Evolutionary conservation across 257 asterid species (phyloP), one percentile per base, ranked within the genome.

Genomic region (Capsicum baccatum): DNA sequence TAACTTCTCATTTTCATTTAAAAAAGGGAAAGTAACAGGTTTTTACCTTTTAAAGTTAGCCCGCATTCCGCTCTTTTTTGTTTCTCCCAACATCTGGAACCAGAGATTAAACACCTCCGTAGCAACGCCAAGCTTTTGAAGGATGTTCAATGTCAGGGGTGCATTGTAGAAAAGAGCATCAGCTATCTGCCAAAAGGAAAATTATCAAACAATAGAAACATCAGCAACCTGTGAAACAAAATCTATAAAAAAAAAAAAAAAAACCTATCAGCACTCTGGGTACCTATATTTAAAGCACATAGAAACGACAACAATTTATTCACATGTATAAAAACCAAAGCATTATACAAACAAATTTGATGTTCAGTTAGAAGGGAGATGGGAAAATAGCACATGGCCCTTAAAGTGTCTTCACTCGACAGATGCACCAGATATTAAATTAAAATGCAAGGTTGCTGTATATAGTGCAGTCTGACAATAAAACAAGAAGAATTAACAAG

Each of bases 71-170:
- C 93, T 94, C 86, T 92, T 94, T 87, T 91, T 95, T 50, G 95
- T 95, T 88, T 97, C 97, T 74, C 92, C 97, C 88, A 97, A 87
- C 98, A 97, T 91, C 83, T 94, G 97, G 90, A 97, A 97, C 99
- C 99, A 97, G 81, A 95, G 98, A 91, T 85, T 92, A 88, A 97
- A 97, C 81, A 97, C 92, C 83, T 97, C 97, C 14, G 98, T 89
- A 79, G 97, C 97, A 80, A 94, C 92, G 85, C 93, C 94, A 80
- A 95, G 98, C 92, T 93, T 95, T 89, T 97, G 99, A 85, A 97
- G 88, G 86, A 95, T 91, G 89, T 55, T 90, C 85, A 95, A 94
- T 3, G 98, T 87, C 85, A 94, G 86, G 6, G 91, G 83, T 48
- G 99, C 90, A 89, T 97, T 97, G 70, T 97, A 97, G 87, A 94